phyloP scores from a whole-genome alignment of 345 rosid genomes.

The Aegle marmelos region DNA sequence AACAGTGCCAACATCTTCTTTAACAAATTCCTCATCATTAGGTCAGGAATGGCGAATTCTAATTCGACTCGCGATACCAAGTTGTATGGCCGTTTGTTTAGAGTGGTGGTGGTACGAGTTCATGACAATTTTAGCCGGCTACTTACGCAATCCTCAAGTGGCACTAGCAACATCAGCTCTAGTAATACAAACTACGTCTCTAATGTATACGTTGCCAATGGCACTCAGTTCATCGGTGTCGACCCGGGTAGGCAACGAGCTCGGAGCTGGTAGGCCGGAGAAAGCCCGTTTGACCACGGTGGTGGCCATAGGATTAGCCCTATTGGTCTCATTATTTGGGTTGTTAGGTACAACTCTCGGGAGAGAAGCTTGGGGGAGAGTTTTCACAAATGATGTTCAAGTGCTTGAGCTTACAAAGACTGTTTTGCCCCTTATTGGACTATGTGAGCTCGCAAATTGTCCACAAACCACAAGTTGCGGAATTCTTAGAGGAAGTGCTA shows the following conservation, averaged over 20 bases:
- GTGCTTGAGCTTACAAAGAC: constrained; percentile 53
- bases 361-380: constrained; percentile 61
- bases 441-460: constrained; percentile 91
- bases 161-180: constrained; percentile 71
- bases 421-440: constrained; percentile 75
- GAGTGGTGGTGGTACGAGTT: constrained; percentile 99
- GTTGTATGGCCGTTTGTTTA: constrained; percentile 81
- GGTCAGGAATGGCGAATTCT: constrained; percentile 57
- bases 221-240: constrained; percentile 76
- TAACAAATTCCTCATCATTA: background rate
- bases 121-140: constrained; percentile 87
- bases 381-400: constrained; percentile 53
- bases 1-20: background rate
- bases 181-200: constrained; percentile 81
- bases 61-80: constrained; percentile 63
- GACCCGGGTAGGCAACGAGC: constrained; percentile 80
- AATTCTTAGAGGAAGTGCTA: constrained; percentile 75
- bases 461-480: constrained; percentile 96
- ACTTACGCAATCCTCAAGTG: constrained; percentile 49
- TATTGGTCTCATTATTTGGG: constrained; percentile 49
- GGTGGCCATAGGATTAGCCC: constrained; percentile 57
- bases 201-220: constrained; percentile 76
- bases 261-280: constrained; percentile 69
- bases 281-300: constrained; percentile 58
- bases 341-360: constrained; percentile 61